Evolutionary conservation across 2,329 filamentous ascomycete species (phyloP).

Genomic region (Didymella pomorum): DNA sequence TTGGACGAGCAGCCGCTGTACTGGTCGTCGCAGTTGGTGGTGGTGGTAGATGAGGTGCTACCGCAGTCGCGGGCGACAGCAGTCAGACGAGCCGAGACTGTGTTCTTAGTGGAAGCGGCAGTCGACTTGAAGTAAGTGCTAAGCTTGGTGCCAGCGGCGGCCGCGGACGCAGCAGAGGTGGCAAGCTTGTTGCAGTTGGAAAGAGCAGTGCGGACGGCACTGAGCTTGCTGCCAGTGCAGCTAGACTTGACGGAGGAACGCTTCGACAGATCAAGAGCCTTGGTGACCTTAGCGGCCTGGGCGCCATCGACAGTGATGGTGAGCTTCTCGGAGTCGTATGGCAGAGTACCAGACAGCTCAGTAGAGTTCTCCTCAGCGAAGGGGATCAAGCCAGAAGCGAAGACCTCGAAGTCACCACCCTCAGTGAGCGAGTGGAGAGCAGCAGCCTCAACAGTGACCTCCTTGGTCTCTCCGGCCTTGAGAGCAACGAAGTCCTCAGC

Average conservation of each 20-base stretch:
- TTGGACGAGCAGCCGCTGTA: constrained; percentile 60
- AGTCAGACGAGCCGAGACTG: constrained; percentile 38
- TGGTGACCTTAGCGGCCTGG: constrained; percentile 59
- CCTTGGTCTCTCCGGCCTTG: constrained; percentile 57
- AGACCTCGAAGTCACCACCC: constrained; percentile 65
- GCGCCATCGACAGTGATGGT: constrained; percentile 65
- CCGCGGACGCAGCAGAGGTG: constrained; percentile 59
- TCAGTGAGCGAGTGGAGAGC: constrained; percentile 62
- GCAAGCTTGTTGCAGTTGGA: constrained; percentile 64
- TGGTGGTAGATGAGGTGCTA: constrained; percentile 59
- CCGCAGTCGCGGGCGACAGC: constrained; percentile 64
- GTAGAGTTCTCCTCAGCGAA: constrained; percentile 58
- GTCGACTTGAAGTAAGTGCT: constrained; percentile 71
- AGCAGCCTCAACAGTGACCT: constrained; percentile 63
- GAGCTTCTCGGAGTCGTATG: constrained; percentile 67
- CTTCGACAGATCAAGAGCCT: constrained; percentile 55
- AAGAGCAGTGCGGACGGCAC: constrained; percentile 61
- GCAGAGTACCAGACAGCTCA: constrained; percentile 62
- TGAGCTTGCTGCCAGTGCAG: constrained; percentile 61
- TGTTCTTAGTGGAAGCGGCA: constrained; percentile 54
- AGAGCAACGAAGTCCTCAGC: constrained; percentile 62
- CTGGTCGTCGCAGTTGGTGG: constrained; percentile 67
- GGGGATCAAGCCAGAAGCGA: constrained; percentile 58
- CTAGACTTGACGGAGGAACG: constrained; percentile 62
- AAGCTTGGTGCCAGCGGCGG: constrained; percentile 59